Percentiles rank a stretch among this genome's conserved stretches.
phyloP scores from a whole-genome alignment of 208 protist genomes.

The Acanthamoeba quina region DNA sequence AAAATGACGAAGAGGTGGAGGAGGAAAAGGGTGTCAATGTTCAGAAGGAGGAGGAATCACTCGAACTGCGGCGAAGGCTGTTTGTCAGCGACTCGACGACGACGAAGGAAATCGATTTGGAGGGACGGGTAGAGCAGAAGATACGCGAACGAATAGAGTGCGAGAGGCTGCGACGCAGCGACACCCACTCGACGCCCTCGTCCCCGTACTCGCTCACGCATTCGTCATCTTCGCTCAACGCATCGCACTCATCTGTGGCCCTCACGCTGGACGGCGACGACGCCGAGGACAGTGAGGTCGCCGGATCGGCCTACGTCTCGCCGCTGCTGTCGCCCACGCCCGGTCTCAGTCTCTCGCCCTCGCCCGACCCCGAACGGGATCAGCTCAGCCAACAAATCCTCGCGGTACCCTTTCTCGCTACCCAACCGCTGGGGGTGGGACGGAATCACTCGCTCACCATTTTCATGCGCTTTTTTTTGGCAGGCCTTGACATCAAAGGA shows the following conservation, averaged over 20 bases:
- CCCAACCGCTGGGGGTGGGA: neutral
- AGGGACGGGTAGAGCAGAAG: neutral
- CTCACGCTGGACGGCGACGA: neutral
- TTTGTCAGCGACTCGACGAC: neutral
- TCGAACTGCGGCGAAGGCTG: neutral
- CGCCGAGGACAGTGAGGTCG: neutral
- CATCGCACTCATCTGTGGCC: neutral
- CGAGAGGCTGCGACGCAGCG: neutral
- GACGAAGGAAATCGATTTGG: neutral
- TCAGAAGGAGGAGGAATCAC: neutral
- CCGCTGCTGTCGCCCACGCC: neutral
- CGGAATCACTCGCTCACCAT: no score
- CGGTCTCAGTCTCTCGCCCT: neutral
- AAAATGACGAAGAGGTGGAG: neutral
- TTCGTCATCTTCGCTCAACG: neutral
- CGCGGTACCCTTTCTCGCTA: neutral
- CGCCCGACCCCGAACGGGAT: conserved; percentile 17
- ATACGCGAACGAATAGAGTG: conserved; percentile 13
- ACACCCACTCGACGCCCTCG: neutral
- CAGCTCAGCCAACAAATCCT: neutral
- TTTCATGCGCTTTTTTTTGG: neutral
- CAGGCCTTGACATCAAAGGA: neutral
- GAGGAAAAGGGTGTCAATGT: neutral
- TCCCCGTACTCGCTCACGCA: neutral
- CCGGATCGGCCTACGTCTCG: neutral